Percentiles rank a stretch among this genome's conserved stretches.
Evolutionary conservation across 2,329 filamentous ascomycete species (phyloP).

Genomic region (Helicocarpus griseus): DNA sequence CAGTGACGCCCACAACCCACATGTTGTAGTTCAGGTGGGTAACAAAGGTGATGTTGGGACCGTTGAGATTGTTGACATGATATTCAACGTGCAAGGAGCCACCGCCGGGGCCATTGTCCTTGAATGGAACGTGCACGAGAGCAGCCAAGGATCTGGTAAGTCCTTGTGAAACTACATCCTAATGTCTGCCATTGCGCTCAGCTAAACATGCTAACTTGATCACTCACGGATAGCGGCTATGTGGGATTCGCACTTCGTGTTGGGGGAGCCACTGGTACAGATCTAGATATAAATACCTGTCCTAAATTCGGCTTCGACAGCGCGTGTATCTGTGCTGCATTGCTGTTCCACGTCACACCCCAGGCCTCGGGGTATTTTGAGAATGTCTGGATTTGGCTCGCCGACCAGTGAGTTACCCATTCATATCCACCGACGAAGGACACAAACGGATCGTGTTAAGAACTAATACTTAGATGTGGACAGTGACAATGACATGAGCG

Average conservation of each 20-base stretch:
- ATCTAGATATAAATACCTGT: constrained; percentile 22
- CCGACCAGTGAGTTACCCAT: constrained; percentile 2
- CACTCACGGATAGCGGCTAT: constrained; percentile 8
- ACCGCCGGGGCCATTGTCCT: constrained; percentile 28
- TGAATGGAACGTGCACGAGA: constrained; percentile 27
- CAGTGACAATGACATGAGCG: constrained; percentile 1
- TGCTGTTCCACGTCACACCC: constrained; percentile 56
- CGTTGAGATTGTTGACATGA: constrained; percentile 29
- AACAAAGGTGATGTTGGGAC: constrained; percentile 22
- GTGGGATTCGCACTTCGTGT: constrained; percentile 30
- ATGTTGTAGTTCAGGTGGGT: constrained; percentile 17
- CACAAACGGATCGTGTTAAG: neutral
- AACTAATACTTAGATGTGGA: neutral
- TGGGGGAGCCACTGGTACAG: constrained; percentile 28
- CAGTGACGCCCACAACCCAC: constrained; percentile 17
- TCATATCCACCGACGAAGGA: neutral
- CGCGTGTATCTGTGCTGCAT: constrained; percentile 23
- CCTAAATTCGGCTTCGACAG: constrained; percentile 16
- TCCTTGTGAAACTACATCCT: too few species aligned
- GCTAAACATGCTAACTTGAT: neutral
- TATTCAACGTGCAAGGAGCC: constrained; percentile 25
- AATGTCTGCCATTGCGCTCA: neutral
- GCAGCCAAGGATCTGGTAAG: constrained; percentile 19
- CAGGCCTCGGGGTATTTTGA: constrained; percentile 32
- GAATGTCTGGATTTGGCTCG: constrained; percentile 20